Base-by-base conservation (phyloP, 2,329 filamentous ascomycete genomes). In the Talaromyces sp. region DNA sequence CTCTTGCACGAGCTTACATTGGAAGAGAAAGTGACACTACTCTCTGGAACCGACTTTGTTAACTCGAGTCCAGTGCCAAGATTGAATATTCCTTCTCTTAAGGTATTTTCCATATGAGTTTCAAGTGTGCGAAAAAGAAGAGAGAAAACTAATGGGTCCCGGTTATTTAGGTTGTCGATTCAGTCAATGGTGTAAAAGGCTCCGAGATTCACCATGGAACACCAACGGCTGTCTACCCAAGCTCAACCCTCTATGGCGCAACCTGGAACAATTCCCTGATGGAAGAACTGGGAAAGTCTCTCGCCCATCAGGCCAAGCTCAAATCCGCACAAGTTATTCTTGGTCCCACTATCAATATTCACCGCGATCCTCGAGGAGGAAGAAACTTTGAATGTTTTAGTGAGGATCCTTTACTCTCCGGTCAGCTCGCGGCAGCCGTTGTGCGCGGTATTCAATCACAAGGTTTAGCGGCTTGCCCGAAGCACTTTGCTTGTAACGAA, bases 371-470 rank as follows among this genome's bases (percentile, higher is more conserved):
- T 0, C 83, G 95, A 0, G 91, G 91, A 19, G 92, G 92, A 22
- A 85, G 92, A 65, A 93, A 92, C 68, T 95, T 94, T 70, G 92
- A 95, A 77, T 93, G 91, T 0, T 95, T 92, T 75, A 92, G 90
- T 0, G 91, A 95, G 75, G 92, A 95, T 69, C 91, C 91, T 0
- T 84, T 89, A 13, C 82, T 96, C 4, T 91, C 91, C 0, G 91
- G 91, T 29, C 90, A 88, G 68, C 80, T 93, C 67, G 89, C 90
- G 11, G 86, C 89, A 1, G 85, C 89, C 66, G 91, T 91, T 68
- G 88, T 91, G 72, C 87, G 85, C 54, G 90, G 90, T 11, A 80
- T 91, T 64, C 91, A 95, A 72, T 88, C 88, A 29, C 88, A 87
- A 67, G 88, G 89, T 1, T 84, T 95, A 43, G 87, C 89, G 6